Evolutionary conservation across 495 filamentous ascomycete genomes (phyloP).

Genomic region (Amniculicola lignicola): DNA sequence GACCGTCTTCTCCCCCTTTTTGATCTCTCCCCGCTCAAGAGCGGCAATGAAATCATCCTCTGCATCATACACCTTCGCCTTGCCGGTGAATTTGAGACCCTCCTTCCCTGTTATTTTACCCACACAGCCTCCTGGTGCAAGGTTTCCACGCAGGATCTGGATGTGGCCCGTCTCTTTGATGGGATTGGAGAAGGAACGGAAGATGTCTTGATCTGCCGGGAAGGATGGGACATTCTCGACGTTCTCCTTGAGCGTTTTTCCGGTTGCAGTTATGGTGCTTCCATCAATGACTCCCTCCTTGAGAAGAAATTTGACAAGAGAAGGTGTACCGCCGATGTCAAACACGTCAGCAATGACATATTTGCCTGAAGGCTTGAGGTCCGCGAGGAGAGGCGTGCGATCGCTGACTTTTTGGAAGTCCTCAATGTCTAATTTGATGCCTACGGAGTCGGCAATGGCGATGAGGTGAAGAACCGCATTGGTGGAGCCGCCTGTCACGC

Average conservation of each 20-base stretch:
- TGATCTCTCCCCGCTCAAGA: slow-evolving; percentile 66
- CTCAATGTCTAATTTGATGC: slow-evolving; percentile 89
- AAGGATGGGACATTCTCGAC: slow-evolving; percentile 73
- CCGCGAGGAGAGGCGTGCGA: slow-evolving; percentile 86
- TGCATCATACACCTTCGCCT: slow-evolving; percentile 78
- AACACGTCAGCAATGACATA: slow-evolving; percentile 92
- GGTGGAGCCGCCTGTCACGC: slow-evolving; percentile 92
- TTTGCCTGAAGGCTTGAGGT: slow-evolving; percentile 95
- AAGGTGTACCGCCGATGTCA: slow-evolving; percentile 86
- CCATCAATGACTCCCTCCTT: slow-evolving; percentile 88
- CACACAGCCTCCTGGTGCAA: slow-evolving; percentile 88
- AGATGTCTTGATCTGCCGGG: slow-evolving; percentile 81
- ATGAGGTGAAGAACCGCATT: slow-evolving; percentile 97
- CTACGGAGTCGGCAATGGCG: slow-evolving; percentile 91
- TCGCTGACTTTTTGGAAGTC: slow-evolving; percentile 96
- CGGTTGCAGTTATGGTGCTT: slow-evolving; percentile 85
- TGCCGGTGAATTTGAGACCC: slow-evolving; percentile 81
- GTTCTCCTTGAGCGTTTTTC: slow-evolving; percentile 90
- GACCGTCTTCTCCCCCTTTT: slow-evolving; percentile 95
- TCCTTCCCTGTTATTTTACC: slow-evolving; percentile 99
- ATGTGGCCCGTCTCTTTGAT: slow-evolving; percentile 95
- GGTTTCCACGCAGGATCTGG: slow-evolving; percentile 87
- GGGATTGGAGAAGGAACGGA: slow-evolving; percentile 84
- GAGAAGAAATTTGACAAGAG: slow-evolving; percentile 86
- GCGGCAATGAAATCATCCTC: slow-evolving; percentile 48